Conservation (phyloP, 768 basidiomycete species). For the Boletus rufocinnamomeus region DNA sequence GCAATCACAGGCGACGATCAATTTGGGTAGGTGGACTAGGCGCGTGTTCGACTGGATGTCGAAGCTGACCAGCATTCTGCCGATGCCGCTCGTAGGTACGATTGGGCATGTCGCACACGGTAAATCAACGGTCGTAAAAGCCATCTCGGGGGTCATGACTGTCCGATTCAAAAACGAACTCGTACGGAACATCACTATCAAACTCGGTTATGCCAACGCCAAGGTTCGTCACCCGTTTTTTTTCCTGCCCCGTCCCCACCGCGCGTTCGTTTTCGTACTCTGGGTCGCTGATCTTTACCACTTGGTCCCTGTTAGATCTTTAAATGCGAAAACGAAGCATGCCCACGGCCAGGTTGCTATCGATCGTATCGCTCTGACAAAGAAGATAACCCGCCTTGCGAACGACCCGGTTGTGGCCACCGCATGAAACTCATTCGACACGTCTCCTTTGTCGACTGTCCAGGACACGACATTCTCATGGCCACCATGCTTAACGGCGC, state of each 20-base stretch:
- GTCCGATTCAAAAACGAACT: conserved; percentile 99
- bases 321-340: conserved; percentile 93
- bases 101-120: conserved; percentile 99
- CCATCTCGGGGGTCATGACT: conserved; percentile 97
- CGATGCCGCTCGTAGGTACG: conserved; percentile 59
- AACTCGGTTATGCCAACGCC: conserved; percentile 98
- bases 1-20: conserved; percentile 82
- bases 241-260: not conserved
- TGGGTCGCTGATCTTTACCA: not conserved
- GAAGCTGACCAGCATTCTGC: conserved; percentile 10
- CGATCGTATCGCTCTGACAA: conserved; percentile 92
- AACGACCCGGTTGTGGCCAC: conserved; percentile 87
- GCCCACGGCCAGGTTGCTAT: conserved; percentile 93
- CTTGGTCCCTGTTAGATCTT: conserved; percentile 68
- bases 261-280: not conserved
- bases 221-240: conserved; percentile 63
- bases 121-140: conserved; percentile 96
- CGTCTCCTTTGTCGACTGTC: conserved; percentile 98
- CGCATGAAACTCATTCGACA: conserved; percentile 93
- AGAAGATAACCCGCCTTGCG: conserved; percentile 91
- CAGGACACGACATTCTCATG: conserved; percentile 99
- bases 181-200: conserved; percentile 98
- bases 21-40: conserved; percentile 59
- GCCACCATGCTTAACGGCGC: conserved; percentile 99
- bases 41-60: not conserved